A percentile compares a stretch with the other conserved stretches of the same genome.
Conservation (phyloP, 2,329 filamentous ascomycete genomes). For the Calonectria crousiana region DNA sequence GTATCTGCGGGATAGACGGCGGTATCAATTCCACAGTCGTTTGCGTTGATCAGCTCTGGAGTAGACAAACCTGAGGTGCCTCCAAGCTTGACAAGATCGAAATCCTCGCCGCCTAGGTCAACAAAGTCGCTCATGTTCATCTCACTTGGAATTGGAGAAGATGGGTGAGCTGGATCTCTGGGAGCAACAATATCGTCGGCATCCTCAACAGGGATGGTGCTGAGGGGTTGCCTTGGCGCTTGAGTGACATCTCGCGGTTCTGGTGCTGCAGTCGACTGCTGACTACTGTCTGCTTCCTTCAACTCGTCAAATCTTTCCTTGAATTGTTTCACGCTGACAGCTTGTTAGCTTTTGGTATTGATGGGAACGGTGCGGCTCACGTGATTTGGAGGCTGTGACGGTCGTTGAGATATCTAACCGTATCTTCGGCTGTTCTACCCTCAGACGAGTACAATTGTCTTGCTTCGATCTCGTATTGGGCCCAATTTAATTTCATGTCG, state of each 20-base stretch:
- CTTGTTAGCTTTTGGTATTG: background rate
- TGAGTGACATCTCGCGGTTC: background rate
- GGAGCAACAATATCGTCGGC: background rate
- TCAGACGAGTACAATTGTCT: background rate
- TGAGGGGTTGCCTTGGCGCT: background rate
- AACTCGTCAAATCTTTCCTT: background rate
- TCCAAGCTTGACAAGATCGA: background rate
- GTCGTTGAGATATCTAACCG: background rate
- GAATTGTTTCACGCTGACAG: background rate
- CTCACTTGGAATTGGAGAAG: background rate
- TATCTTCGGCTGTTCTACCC: background rate
- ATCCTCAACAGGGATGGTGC: background rate
- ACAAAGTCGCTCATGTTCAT: background rate
- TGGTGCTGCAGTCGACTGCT: background rate
- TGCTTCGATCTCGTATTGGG: background rate
- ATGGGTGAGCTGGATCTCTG: background rate
- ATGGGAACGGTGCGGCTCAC: background rate
- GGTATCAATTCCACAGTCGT: background rate
- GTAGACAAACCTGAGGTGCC: background rate
- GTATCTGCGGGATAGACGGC: background rate
- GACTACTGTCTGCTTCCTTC: background rate
- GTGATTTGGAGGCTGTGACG: background rate
- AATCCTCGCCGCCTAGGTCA: background rate
- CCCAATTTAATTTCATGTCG: background rate
- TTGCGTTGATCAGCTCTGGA: background rate